These are phyloP conservation scores for Xylaria sp. DNA, from an alignment of 495 filamentous ascomycete species.

Conservation along the genomic window DNA sequence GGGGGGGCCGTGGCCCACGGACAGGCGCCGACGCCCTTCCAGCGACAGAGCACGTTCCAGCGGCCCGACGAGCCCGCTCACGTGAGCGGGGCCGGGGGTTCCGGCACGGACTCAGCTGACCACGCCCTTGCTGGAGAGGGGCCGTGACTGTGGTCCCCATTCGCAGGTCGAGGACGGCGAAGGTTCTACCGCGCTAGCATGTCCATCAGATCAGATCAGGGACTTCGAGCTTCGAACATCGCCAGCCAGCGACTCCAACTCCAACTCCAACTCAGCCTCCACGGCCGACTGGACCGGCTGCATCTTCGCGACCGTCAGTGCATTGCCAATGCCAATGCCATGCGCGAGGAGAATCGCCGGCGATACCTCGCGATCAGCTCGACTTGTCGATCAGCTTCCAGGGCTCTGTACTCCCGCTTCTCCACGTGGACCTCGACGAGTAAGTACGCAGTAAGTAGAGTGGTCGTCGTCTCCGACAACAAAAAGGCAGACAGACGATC, in stretches of 20 bases:
- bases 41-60: not conserved
- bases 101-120: not conserved
- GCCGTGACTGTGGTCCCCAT: not conserved
- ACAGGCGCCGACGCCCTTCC: not conserved
- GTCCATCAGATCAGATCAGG: too few relatives aligned
- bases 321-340: too few relatives aligned
- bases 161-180: not conserved
- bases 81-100: conserved; percentile 1
- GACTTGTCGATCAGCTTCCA: not conserved
- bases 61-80: not conserved
- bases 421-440: not conserved
- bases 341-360: not conserved
- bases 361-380: not conserved
- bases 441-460: too few relatives aligned
- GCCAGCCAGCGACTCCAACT: not conserved
- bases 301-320: not conserved
- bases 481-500: not conserved
- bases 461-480: not conserved
- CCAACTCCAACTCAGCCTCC: not conserved
- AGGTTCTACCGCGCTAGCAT: not conserved
- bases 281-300: not conserved
- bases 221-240: too few relatives aligned
- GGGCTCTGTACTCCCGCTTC: not conserved
- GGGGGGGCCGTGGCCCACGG: not conserved
- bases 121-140: not conserved